phyloP scores from a whole-genome alignment of 805 yeast genomes.

The Starmera dryadoides region DNA sequence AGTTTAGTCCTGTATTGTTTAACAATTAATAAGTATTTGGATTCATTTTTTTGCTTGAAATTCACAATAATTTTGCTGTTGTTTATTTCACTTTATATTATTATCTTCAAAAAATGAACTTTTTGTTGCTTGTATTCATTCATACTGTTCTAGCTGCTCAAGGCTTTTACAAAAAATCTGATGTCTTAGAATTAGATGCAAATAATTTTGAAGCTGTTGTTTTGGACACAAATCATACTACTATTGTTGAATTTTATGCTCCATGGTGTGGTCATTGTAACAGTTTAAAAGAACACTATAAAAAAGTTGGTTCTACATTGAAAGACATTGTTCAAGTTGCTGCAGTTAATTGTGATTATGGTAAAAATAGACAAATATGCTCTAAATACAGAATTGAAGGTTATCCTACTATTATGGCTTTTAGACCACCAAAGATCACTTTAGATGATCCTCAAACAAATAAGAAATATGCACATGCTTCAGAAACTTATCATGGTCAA shows the following conservation, averaged over 20 bases:
- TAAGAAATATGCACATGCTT: conserved; percentile 33
- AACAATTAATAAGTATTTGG: too few relatives aligned
- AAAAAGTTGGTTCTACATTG: conserved; percentile 54
- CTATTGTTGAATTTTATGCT: conserved; percentile 86
- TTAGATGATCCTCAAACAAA: conserved; percentile 12
- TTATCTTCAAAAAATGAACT: too few relatives aligned
- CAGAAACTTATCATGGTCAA: conserved; percentile 56
- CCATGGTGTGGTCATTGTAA: conserved; percentile 98
- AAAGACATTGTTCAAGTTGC: conserved; percentile 58
- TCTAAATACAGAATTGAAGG: conserved; percentile 58
- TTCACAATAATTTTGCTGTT: too few relatives aligned
- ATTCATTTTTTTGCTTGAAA: too few relatives aligned
- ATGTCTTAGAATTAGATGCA: conserved; percentile 50
- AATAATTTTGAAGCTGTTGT: conserved; percentile 61
- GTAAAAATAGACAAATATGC: conserved; percentile 63
- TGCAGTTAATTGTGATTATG: conserved; percentile 81
- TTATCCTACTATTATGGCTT: conserved; percentile 78
- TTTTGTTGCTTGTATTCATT: too few relatives aligned
- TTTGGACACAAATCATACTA: conserved; percentile 62
- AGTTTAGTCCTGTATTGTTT: too few relatives aligned
- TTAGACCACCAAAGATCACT: conserved; percentile 68
- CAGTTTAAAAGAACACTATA: conserved; percentile 55
- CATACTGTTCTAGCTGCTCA: conserved; percentile 8
- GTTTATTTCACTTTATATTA: too few relatives aligned
- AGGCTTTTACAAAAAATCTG: conserved; percentile 22